These are phyloP conservation scores for Piper longum DNA, from an alignment of 164 flowering plant genomes.

Conservation along the genomic window DNA sequence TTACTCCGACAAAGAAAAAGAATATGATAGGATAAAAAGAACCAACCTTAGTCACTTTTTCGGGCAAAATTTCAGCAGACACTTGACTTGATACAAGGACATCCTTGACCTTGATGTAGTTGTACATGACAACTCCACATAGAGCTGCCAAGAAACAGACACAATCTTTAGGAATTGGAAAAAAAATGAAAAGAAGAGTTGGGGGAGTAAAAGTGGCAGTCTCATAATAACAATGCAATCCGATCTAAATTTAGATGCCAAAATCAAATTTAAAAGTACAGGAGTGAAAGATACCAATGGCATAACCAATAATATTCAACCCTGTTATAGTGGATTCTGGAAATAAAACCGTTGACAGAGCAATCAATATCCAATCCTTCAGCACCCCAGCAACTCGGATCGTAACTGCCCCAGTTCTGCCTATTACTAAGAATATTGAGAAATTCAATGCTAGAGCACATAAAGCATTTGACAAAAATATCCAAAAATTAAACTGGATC, in stretches of 20 bases:
- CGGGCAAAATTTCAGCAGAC: constrained; percentile 42
- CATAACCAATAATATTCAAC: constrained; percentile 85
- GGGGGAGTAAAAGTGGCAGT: too few species aligned
- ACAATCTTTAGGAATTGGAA: neutral
- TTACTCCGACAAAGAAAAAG: neutral
- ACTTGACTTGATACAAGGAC: constrained; percentile 52
- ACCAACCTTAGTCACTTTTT: constrained; percentile 15
- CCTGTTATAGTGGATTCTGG: constrained; percentile 91
- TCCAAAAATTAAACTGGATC: constrained; percentile 90
- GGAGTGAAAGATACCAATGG: constrained; percentile 46
- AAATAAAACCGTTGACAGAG: constrained; percentile 89
- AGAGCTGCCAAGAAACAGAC: constrained; percentile 39
- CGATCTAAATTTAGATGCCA: neutral
- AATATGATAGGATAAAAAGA: neutral
- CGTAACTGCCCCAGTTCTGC: constrained; percentile 97
- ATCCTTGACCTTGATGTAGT: constrained; percentile 86
- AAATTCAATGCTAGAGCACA: constrained; percentile 90
- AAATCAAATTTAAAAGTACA: neutral
- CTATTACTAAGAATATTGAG: constrained; percentile 87
- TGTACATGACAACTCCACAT: constrained; percentile 94
- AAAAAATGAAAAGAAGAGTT: too few species aligned
- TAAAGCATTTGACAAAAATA: constrained; percentile 85
- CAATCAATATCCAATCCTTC: constrained; percentile 94
- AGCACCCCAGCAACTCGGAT: constrained; percentile 94
- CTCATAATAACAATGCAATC: too few species aligned